Conservation (phyloP, 768 basidiomycete species). For the Sporobolomyces roseus region DNA sequence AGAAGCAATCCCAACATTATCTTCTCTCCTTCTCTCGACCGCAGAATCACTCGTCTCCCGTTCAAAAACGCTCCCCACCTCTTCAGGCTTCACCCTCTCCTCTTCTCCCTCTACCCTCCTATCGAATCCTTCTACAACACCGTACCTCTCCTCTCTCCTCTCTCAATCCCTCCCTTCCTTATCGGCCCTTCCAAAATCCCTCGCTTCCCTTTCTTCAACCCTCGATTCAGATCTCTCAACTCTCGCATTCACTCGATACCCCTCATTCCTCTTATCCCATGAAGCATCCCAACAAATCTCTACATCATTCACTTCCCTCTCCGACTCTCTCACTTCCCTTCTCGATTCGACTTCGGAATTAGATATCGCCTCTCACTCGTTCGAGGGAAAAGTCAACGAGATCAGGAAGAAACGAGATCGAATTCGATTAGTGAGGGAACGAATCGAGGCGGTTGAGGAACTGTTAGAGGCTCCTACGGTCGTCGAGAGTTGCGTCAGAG, state of each 20-base stretch:
- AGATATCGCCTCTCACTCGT: slow-evolving; percentile 17
- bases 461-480: slow-evolving; percentile 84
- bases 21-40: slow-evolving; percentile 32
- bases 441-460: slow-evolving; percentile 88
- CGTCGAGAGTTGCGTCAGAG: slow-evolving; percentile 87
- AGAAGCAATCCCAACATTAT: slow-evolving; percentile 26
- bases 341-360: slow-evolving; percentile 35
- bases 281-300: slow-evolving; percentile 28
- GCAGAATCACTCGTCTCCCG: slow-evolving; percentile 30
- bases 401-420: slow-evolving; percentile 30
- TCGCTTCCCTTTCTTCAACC: slow-evolving; percentile 22
- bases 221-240: slow-evolving; percentile 44
- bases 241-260: slow-evolving; percentile 43
- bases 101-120: slow-evolving; percentile 9
- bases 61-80: slow-evolving; percentile 4
- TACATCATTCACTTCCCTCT: slow-evolving; percentile 31
- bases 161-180: slow-evolving; percentile 23
- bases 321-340: slow-evolving; percentile 27
- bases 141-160: slow-evolving; percentile 34
- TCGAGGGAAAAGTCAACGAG: slow-evolving; percentile 12
- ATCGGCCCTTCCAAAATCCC: slow-evolving; percentile 16
- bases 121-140: not conserved
- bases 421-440: slow-evolving; percentile 73
- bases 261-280: slow-evolving; percentile 42
- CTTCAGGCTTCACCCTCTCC: not conserved